Percentiles rank a stretch among this genome's conserved stretches.
phyloP scores from a whole-genome alignment of 1,284 basidiomycete genomes.

The Lentinus polychrous region DNA sequence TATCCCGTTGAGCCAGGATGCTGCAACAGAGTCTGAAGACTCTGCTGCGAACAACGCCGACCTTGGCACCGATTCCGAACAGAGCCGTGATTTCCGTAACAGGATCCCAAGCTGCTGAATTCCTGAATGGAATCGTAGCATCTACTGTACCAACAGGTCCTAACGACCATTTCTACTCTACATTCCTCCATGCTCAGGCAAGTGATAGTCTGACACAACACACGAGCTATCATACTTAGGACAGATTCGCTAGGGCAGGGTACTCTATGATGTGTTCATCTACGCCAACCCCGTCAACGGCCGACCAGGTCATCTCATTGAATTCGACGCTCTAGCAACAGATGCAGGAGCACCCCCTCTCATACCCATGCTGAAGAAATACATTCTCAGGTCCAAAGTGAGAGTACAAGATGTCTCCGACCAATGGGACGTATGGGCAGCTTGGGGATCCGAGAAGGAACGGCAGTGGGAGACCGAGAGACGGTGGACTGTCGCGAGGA shows the following conservation, averaged over 20 bases:
- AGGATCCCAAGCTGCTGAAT: conserved; percentile 79
- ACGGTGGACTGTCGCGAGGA: conserved; percentile 29
- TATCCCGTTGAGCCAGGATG: too few species aligned
- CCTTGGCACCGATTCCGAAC: conserved; percentile 54
- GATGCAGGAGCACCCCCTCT: conserved; percentile 48
- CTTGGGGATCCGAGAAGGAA: conserved; percentile 57
- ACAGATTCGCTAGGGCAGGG: conserved; percentile 60
- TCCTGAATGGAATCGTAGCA: conserved; percentile 84
- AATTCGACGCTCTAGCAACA: conserved; percentile 57
- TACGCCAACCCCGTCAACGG: conserved; percentile 53
- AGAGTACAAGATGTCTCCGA: conserved; percentile 71
- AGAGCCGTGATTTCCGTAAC: conserved; percentile 69
- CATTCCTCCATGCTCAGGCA: conserved; percentile 85
- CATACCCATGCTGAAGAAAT: conserved; percentile 68
- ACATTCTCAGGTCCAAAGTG: conserved; percentile 87
- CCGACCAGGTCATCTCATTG: conserved; percentile 60
- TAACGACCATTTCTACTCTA: conserved; percentile 63
- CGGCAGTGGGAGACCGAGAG: conserved; percentile 23
- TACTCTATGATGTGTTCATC: conserved; percentile 85
- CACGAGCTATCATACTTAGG: conserved; percentile 8
- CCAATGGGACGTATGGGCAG: conserved; percentile 74
- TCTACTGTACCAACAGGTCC: conserved; percentile 47
- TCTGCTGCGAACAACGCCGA: conserved; percentile 45
- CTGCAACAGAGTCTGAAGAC: conserved; percentile 7
- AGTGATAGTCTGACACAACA: conserved; percentile 20